These are phyloP conservation scores for Fusarium stilboides DNA, from an alignment of 2,329 filamentous ascomycete genomes.

Conservation along the genomic window DNA sequence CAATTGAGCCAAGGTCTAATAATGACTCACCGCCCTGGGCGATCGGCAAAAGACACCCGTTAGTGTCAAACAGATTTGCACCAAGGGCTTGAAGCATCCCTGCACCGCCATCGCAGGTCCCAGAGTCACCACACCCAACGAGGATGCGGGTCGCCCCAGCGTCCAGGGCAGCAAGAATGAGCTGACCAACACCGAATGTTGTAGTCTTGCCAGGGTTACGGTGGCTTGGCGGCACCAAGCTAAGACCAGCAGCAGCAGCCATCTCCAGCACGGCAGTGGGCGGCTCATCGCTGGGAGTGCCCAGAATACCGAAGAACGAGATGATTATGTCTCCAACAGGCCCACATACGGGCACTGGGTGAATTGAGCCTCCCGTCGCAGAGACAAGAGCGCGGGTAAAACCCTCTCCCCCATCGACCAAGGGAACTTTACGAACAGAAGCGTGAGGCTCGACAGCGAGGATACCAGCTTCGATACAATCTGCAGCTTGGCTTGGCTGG, in stretches of 20 bases:
- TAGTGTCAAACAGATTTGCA: slow-evolving; percentile 58
- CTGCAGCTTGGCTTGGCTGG: slow-evolving; percentile 62
- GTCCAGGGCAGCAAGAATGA: slow-evolving; percentile 63
- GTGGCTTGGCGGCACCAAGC: slow-evolving; percentile 61
- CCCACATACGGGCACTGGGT: slow-evolving; percentile 58
- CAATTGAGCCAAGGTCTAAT: slow-evolving; percentile 55
- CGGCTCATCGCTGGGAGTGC: slow-evolving; percentile 38
- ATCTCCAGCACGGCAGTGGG: slow-evolving; percentile 66
- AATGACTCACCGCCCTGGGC: slow-evolving; percentile 61
- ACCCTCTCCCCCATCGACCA: slow-evolving; percentile 69
- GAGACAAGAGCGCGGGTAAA: slow-evolving; percentile 64
- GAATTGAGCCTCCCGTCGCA: slow-evolving; percentile 59
- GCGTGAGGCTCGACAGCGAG: slow-evolving; percentile 61
- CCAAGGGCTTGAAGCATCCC: slow-evolving; percentile 70
- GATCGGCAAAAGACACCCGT: slow-evolving; percentile 56
- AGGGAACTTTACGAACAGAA: slow-evolving; percentile 62
- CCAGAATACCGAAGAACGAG: slow-evolving; percentile 64
- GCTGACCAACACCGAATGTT: slow-evolving; percentile 66
- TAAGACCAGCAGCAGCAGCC: slow-evolving; percentile 67
- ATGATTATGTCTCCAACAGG: slow-evolving; percentile 59
- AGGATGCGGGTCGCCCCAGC: slow-evolving; percentile 62
- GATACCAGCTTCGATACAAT: slow-evolving; percentile 66
- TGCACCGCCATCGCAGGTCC: slow-evolving; percentile 67
- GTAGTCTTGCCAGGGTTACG: slow-evolving; percentile 65
- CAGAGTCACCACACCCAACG: slow-evolving; percentile 68